Conservation (phyloP, 1,139 yeast genomes). For the Saccharomyces pastorianus region DNA sequence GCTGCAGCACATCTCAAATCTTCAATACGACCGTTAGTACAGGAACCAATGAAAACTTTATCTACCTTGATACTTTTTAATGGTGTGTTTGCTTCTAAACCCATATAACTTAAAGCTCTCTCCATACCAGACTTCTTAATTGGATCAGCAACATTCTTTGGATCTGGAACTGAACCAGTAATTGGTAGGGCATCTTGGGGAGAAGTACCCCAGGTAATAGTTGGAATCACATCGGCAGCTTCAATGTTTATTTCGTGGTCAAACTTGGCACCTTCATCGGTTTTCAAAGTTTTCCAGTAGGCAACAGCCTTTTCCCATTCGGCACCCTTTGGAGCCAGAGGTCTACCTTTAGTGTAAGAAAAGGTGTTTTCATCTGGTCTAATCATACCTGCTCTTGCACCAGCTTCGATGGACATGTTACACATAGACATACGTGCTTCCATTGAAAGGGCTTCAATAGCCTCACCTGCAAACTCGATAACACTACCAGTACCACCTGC, state of each 20-base stretch:
- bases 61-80: constrained; percentile 66
- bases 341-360: constrained; percentile 84
- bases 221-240: constrained; percentile 83
- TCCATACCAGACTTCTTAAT: constrained; percentile 76
- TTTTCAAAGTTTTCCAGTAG: constrained; percentile 85
- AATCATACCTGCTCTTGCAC: constrained; percentile 99
- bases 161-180: constrained; percentile 85
- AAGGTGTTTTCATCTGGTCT: constrained; percentile 87
- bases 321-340: constrained; percentile 84
- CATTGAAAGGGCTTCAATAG: constrained; percentile 81
- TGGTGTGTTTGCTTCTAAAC: constrained; percentile 76
- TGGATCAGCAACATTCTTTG: constrained; percentile 62
- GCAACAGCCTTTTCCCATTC: constrained; percentile 91
- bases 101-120: constrained; percentile 88
- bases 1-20: constrained; percentile 93
- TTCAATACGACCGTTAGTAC: constrained; percentile 96
- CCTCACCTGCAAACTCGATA: constrained; percentile 93
- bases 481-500: constrained; percentile 99
- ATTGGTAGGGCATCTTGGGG: constrained; percentile 98
- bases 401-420: constrained; percentile 97
- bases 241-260: constrained; percentile 76
- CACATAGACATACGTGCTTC: constrained; percentile 99
- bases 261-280: constrained; percentile 84
- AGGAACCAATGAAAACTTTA: constrained; percentile 94
- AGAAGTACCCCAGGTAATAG: constrained; percentile 98